These are phyloP conservation scores for Kodamaea plutei DNA, from an alignment of 1,139 yeast species.

Conservation along the genomic window DNA sequence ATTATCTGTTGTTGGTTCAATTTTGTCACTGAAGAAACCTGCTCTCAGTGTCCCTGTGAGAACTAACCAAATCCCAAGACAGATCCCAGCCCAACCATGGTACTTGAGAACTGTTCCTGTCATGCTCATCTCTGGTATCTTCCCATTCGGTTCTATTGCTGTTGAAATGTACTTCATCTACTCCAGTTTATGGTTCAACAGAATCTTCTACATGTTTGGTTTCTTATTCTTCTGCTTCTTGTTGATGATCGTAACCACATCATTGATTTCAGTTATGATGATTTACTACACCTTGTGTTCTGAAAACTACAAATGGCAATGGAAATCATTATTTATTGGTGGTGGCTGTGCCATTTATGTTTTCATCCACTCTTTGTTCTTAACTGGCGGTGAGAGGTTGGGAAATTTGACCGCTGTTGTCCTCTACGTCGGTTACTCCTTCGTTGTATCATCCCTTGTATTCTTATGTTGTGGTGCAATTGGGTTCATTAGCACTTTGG, in stretches of 20 bases:
- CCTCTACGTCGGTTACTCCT: constrained; percentile 81
- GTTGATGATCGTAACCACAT: constrained; percentile 77
- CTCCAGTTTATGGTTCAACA: constrained; percentile 90
- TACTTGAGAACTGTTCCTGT: constrained; percentile 67
- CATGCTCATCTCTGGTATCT: constrained; percentile 75
- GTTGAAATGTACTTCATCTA: constrained; percentile 89
- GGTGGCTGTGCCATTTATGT: constrained; percentile 88
- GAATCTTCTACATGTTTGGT: constrained; percentile 96
- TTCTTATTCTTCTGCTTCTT: constrained; percentile 85
- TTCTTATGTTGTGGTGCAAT: constrained; percentile 86
- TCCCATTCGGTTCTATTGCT: constrained; percentile 93
- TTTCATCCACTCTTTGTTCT: constrained; percentile 74
- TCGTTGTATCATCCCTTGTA: constrained; percentile 62
- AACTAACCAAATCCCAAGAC: constrained; percentile 93
- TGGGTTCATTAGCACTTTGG: constrained; percentile 73
- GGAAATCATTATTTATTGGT: constrained; percentile 86
- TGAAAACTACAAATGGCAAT: constrained; percentile 96
- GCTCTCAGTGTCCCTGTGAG: constrained; percentile 68
- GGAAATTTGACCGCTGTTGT: constrained; percentile 76
- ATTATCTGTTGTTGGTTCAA: constrained; percentile 73
- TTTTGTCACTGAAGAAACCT: constrained; percentile 67
- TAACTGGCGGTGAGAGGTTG: constrained; percentile 61
- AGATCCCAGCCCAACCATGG: constrained; percentile 89
- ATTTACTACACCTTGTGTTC: constrained; percentile 82
- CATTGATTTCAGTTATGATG: constrained; percentile 74